Conservation (phyloP, 2,329 filamentous ascomycete species). For the Stemphylium vesicarium region DNA sequence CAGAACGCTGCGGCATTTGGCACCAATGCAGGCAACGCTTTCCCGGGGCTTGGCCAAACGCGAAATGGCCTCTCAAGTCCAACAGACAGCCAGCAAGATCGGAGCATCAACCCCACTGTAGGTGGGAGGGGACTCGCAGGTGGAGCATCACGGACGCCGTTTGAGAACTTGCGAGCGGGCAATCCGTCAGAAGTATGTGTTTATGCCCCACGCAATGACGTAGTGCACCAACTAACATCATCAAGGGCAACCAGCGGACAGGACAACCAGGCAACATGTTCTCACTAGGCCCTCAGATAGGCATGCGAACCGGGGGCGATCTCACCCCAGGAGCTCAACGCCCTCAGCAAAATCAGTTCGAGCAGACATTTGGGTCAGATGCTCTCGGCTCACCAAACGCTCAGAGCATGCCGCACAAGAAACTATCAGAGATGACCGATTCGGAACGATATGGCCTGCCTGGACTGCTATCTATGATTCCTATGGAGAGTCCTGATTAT, state of each 20-base stretch:
- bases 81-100: conserved; percentile 46
- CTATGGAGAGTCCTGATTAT: conserved; percentile 59
- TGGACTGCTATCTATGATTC: conserved; percentile 65
- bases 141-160: conserved; percentile 39
- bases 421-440: conserved; percentile 64
- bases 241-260: conserved; percentile 32
- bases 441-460: conserved; percentile 65
- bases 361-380: conserved; percentile 41
- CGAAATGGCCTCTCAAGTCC: conserved; percentile 52
- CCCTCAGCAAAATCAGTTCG: conserved; percentile 39
- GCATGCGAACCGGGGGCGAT: conserved; percentile 27
- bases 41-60: conserved; percentile 52
- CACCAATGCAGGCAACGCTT: conserved; percentile 45
- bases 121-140: conserved; percentile 36
- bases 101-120: conserved; percentile 38
- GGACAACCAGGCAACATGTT: conserved; percentile 40
- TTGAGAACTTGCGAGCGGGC: conserved; percentile 38
- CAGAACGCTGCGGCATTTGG: conserved; percentile 57
- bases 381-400: conserved; percentile 40
- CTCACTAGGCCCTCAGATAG: conserved; percentile 39
- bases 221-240: conserved; percentile 11
- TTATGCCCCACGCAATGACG: neutral
- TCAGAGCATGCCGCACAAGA: conserved; percentile 50
- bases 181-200: conserved; percentile 46
- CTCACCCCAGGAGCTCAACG: conserved; percentile 37